Base-by-base conservation (phyloP, 1,284 basidiomycete genomes). In the Boletus semigastroideus region DNA sequence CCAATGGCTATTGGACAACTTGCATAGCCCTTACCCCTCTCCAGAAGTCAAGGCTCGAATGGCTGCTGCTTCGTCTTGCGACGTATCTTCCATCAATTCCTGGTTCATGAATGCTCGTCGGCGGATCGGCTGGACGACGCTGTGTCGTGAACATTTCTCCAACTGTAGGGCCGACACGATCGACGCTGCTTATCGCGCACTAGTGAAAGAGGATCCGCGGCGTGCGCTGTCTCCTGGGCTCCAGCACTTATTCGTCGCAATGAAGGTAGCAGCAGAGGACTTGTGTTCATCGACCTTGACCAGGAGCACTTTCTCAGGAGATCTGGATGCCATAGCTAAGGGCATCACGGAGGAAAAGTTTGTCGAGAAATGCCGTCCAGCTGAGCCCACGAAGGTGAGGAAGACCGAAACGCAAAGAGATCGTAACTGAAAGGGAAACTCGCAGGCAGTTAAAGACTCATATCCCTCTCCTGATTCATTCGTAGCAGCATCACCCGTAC, bases 11-110 rank as follows among this genome's bases (percentile, higher is more conserved):
- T 5, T 79, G 3, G 48, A 67, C 0, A 76, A 83, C 49, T 43
- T 81, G 1, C 70, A 77, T 41, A 74, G 81, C 42, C 81, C 82
- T 0, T 83, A 82, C 48, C 80, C 80, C 0, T 66, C 69, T 17
- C 64, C 74, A 2, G 59, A 51, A 40, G 37, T 61, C 49, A 63
- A 63, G 42, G 3, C 45, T 34, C 49, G 0, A 12, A 60, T 63
- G 0, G 62, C 64, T 1, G 25, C 49, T 7, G 12, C 34, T 34
- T 60, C 57, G 0, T 52, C 52, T 0, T 55, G 49, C 0, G 39
- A 36, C 1, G n/a, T 62, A 0, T 58, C 64, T 19, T 66, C 64
- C 1, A 3, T 83, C 34, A 73, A 74, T 33, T 61, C 65, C 0
- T 83, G 81, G 82, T 83, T 83, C 42, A 60, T 70, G 17, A 75